phyloP scores from a whole-genome alignment of 805 yeast genomes.

The Starmerella tilneyi region DNA sequence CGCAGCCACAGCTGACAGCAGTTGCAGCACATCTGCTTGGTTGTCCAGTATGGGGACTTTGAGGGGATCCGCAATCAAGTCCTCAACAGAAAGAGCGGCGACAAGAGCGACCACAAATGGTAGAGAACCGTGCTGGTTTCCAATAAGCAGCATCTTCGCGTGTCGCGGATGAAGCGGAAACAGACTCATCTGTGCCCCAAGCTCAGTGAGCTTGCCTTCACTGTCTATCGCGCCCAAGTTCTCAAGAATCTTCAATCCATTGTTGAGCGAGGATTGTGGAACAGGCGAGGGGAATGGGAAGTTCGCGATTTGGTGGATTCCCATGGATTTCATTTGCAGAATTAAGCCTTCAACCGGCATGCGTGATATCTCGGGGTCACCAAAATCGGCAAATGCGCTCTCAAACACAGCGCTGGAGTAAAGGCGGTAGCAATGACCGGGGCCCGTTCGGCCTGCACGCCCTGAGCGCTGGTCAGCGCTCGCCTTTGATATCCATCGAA shows the following conservation, averaged over 20 bases:
- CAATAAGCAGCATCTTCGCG: slow-evolving; percentile 78
- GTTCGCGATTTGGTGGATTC: slow-evolving; percentile 76
- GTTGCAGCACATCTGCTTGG: slow-evolving; percentile 61
- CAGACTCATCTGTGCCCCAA: slow-evolving; percentile 76
- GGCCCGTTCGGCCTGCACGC: slow-evolving; percentile 97
- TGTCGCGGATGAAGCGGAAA: slow-evolving; percentile 93
- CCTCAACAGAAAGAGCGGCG: slow-evolving; percentile 86
- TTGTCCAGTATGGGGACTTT: slow-evolving; percentile 64
- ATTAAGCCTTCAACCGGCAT: slow-evolving; percentile 98
- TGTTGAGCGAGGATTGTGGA: slow-evolving; percentile 44
- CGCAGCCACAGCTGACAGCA: slow-evolving; percentile 79
- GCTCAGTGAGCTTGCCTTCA: slow-evolving; percentile 50
- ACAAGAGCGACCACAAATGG: slow-evolving; percentile 87
- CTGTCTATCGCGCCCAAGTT: slow-evolving; percentile 67
- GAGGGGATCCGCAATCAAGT: slow-evolving; percentile 67
- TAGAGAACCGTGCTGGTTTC: slow-evolving; percentile 75
- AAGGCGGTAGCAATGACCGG: slow-evolving; percentile 91
- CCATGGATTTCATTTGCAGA: slow-evolving; percentile 92
- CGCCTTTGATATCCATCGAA: slow-evolving; percentile 90
- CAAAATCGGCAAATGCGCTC: slow-evolving; percentile 68
- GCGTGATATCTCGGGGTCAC: slow-evolving; percentile 79
- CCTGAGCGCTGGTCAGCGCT: slow-evolving; percentile 93
- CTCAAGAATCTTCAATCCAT: slow-evolving; percentile 58
- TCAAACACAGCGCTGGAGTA: slow-evolving; percentile 92
- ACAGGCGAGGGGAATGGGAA: slow-evolving; percentile 98